Conservation (phyloP, 257 asterid genomes). For the Penstemon davidsonii region DNA sequence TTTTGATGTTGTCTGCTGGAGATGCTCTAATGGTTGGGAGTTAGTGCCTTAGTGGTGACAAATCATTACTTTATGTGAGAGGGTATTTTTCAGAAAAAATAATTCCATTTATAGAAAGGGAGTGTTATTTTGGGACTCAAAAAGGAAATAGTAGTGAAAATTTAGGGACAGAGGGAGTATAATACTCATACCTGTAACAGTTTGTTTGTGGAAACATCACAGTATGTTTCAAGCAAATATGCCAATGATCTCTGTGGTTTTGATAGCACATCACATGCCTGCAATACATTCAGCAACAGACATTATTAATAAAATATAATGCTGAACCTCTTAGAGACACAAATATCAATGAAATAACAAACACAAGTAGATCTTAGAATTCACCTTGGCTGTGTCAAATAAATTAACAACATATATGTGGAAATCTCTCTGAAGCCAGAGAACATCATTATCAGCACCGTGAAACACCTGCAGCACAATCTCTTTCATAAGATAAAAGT, state of each 20-base stretch:
- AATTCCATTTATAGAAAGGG: too few relatives aligned
- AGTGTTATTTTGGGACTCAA: too few relatives aligned
- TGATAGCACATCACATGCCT: constrained; percentile 86
- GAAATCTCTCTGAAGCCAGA: constrained; percentile 98
- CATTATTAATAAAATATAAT: constrained; percentile 23
- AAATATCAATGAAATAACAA: constrained; percentile 14
- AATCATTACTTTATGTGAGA: too few relatives aligned
- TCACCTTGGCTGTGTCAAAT: constrained; percentile 96
- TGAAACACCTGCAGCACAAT: constrained; percentile 74
- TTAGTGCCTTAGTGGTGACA: too few relatives aligned
- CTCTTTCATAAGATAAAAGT: not conserved
- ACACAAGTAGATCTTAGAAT: not conserved
- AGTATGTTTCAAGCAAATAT: constrained; percentile 79
- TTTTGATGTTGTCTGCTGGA: too few relatives aligned
- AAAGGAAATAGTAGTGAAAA: too few relatives aligned
- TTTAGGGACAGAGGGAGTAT: too few relatives aligned
- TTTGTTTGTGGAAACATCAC: constrained; percentile 70
- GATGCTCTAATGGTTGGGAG: too few relatives aligned
- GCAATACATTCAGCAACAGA: constrained; percentile 34
- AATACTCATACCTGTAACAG: constrained; percentile 64
- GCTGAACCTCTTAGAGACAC: not conserved
- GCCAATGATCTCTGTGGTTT: constrained; percentile 98
- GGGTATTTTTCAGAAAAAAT: too few relatives aligned
- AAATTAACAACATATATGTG: constrained; percentile 90
- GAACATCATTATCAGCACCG: constrained; percentile 95